phyloP scores from a whole-genome alignment of 495 filamentous ascomycete genomes.

The Tuber borchii region DNA sequence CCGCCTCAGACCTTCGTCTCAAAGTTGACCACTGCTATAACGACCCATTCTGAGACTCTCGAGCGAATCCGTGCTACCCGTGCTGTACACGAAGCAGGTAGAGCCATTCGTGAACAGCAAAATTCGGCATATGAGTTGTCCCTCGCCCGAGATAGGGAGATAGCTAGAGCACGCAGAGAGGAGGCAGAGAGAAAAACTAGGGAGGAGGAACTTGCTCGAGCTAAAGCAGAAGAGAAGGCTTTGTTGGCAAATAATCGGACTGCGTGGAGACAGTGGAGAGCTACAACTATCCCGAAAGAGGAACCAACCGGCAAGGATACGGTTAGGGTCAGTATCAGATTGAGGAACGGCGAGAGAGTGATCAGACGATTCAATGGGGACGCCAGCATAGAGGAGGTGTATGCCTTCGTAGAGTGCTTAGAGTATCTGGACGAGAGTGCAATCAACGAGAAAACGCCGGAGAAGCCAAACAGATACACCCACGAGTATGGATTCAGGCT shows the following conservation, averaged over 20 bases:
- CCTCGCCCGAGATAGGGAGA: constrained; percentile 77
- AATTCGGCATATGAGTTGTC: constrained; percentile 89
- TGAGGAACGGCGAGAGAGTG: constrained; percentile 62
- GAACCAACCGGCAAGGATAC: constrained; percentile 60
- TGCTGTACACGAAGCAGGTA: constrained; percentile 67
- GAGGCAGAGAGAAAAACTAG: constrained; percentile 42
- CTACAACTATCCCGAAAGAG: constrained; percentile 58
- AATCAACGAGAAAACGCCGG: constrained; percentile 39
- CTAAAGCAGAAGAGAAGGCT: constrained; percentile 59
- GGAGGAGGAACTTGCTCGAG: constrained; percentile 49
- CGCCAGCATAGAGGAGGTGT: constrained; percentile 74
- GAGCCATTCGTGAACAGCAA: constrained; percentile 73
- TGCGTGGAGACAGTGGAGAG: constrained; percentile 79
- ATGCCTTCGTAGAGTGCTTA: constrained; percentile 90
- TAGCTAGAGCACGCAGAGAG: constrained; percentile 62
- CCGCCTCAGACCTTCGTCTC: constrained; percentile 60
- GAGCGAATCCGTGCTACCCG: constrained; percentile 60
- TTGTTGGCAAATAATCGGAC: constrained; percentile 52
- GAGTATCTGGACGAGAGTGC: constrained; percentile 54
- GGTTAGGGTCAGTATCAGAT: constrained; percentile 74
- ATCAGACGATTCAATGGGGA: constrained; percentile 63
- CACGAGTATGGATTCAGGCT: constrained; percentile 77
- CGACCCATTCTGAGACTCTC: constrained; percentile 62
- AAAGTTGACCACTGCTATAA: constrained; percentile 62
- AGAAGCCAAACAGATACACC: constrained; percentile 60